phyloP scores from a whole-genome alignment of 192 early-diverging fungal genomes.

The Coemansia sp. region DNA sequence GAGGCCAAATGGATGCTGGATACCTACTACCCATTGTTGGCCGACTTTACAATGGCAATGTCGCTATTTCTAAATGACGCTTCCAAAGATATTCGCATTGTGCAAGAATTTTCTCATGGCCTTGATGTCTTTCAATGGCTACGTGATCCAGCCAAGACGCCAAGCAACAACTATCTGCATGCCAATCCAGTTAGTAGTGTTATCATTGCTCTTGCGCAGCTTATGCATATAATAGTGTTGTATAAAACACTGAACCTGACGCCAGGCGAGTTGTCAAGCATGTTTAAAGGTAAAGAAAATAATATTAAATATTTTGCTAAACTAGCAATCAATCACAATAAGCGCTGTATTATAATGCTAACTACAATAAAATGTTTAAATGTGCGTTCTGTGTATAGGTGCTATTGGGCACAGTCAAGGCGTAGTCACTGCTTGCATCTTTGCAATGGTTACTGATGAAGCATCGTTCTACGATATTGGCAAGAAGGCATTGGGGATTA shows the following conservation, averaged over 20 bases:
- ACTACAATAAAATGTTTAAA: background rate
- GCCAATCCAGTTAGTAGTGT: constrained; percentile 77
- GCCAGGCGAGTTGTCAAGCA: constrained; percentile 36
- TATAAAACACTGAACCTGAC: constrained; percentile 62
- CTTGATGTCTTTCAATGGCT: constrained; percentile 80
- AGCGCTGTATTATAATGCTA: background rate
- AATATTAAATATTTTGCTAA: background rate
- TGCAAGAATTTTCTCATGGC: constrained; percentile 59
- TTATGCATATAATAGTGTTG: constrained; percentile 75
- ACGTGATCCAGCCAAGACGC: constrained; percentile 61
- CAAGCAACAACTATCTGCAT: constrained; percentile 71
- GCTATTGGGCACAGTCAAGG: constrained; percentile 89
- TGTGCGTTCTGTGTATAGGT: constrained; percentile 14
- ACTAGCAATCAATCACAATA: background rate
- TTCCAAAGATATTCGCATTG: constrained; percentile 59
- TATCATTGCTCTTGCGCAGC: constrained; percentile 84
- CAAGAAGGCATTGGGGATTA: constrained; percentile 74
- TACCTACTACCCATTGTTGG: constrained; percentile 70
- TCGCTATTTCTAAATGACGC: constrained; percentile 61
- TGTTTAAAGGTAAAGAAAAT: constrained; percentile 38
- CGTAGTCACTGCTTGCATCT: constrained; percentile 78
- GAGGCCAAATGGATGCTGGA: constrained; percentile 74
- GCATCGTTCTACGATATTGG: constrained; percentile 75
- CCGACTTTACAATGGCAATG: constrained; percentile 70
- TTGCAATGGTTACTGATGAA: constrained; percentile 75